Evolutionary conservation across 2,329 filamentous ascomycete species (phyloP).

Genomic region (Aspergillus felis): DNA sequence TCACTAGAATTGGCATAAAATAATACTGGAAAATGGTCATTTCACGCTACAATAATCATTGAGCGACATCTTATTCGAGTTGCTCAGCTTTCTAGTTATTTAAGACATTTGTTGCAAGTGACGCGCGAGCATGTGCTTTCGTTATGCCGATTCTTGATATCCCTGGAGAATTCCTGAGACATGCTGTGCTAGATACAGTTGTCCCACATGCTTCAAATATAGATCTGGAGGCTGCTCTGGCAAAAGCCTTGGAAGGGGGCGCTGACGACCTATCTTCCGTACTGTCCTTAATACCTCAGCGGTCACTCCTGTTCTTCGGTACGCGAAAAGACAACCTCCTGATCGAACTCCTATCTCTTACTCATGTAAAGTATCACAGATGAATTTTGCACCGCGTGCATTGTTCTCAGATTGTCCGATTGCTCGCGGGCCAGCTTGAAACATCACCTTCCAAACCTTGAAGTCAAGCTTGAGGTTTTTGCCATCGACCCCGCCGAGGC

Average conservation of each 20-base stretch:
- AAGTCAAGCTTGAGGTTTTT: conserved; percentile 50
- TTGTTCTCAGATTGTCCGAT: conserved; percentile 50
- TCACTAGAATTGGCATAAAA: neutral
- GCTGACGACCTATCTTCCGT: conserved; percentile 43
- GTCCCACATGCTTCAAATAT: conserved; percentile 40
- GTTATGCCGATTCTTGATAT: conserved; percentile 34
- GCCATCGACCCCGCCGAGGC: conserved; percentile 39
- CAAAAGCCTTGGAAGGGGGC: conserved; percentile 42
- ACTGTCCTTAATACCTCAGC: conserved; percentile 48
- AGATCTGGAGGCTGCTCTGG: conserved; percentile 39
- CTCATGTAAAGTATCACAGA: conserved; percentile 50
- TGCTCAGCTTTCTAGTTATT: neutral
- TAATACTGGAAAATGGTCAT: neutral
- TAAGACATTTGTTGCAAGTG: neutral
- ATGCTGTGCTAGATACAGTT: conserved; percentile 42
- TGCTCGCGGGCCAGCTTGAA: conserved; percentile 48
- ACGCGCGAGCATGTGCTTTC: conserved; percentile 21
- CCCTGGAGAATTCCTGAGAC: conserved; percentile 38
- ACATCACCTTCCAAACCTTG: conserved; percentile 46
- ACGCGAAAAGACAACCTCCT: conserved; percentile 11
- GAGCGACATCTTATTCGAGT: neutral
- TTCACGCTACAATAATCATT: neutral
- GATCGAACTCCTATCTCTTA: conserved; percentile 37
- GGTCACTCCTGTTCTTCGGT: conserved; percentile 53
- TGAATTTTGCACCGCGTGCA: conserved; percentile 50